These are phyloP conservation scores for Xylaria palmicola DNA, from an alignment of 495 filamentous ascomycete species.

Conservation along the genomic window DNA sequence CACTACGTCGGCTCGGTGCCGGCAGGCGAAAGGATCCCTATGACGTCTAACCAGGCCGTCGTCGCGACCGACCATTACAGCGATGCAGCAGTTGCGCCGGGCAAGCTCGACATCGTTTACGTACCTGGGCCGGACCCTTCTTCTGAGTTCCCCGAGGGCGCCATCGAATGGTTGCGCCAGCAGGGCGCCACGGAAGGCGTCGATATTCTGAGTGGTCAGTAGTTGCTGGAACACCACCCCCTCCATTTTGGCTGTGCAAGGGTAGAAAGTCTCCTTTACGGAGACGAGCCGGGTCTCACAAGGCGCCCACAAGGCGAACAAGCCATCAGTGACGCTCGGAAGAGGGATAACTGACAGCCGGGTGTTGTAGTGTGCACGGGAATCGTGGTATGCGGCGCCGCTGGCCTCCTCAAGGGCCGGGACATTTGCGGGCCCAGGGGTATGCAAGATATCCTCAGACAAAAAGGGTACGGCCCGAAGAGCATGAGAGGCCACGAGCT, in stretches of 20 bases:
- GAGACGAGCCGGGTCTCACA: not conserved
- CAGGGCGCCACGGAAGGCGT: slow-evolving; percentile 37
- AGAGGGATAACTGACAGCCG: not conserved
- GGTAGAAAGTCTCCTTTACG: not conserved
- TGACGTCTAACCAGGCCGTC: slow-evolving; percentile 39
- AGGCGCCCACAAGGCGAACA: no score
- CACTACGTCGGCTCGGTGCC: slow-evolving; percentile 42
- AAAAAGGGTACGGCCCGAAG: slow-evolving; percentile 45
- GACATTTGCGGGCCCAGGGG: slow-evolving; percentile 51
- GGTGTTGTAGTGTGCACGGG: slow-evolving; percentile 49
- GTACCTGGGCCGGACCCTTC: slow-evolving; percentile 54
- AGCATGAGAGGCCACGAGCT: slow-evolving; percentile 46
- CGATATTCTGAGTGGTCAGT: slow-evolving; percentile 44
- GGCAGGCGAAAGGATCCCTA: slow-evolving; percentile 24
- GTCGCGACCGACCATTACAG: slow-evolving; percentile 40
- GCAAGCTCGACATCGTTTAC: slow-evolving; percentile 52
- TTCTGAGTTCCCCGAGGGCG: slow-evolving; percentile 30
- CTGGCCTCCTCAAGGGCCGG: slow-evolving; percentile 51
- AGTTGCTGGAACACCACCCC: no score
- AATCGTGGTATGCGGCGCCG: slow-evolving; percentile 46
- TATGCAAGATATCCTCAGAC: slow-evolving; percentile 44
- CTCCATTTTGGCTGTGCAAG: not conserved
- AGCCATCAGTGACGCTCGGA: not conserved
- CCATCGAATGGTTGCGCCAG: slow-evolving; percentile 44
- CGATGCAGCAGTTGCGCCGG: slow-evolving; percentile 45